Conservation (phyloP, 192 early-diverging fungal genomes). For the Coemansia sp. region DNA sequence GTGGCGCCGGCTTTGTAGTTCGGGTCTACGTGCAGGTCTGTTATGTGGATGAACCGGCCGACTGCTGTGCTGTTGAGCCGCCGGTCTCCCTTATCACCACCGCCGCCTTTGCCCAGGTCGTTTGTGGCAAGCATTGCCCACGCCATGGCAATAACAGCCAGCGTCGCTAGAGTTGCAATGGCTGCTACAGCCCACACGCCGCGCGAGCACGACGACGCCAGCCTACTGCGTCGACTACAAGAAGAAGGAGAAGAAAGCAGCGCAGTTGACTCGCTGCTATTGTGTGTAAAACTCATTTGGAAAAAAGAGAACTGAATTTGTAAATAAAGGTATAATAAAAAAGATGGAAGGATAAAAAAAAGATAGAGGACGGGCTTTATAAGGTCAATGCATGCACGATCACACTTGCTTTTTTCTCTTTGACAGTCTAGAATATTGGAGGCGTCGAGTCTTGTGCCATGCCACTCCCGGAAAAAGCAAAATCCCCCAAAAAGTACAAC, state of each 20-base stretch:
- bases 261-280: conserved; percentile 6
- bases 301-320: background rate
- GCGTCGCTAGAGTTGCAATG: background rate
- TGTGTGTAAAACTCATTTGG: background rate
- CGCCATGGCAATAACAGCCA: conserved; percentile 8
- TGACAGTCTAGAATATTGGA: background rate
- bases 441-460: background rate
- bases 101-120: background rate
- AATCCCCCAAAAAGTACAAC: background rate
- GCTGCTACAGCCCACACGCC: background rate
- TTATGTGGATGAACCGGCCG: conserved; percentile 71
- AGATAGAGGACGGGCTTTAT: background rate
- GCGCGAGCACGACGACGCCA: background rate
- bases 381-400: background rate
- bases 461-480: no score
- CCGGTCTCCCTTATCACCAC: background rate
- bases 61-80: conserved; percentile 31
- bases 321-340: background rate
- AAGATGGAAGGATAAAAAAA: background rate
- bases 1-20: conserved; percentile 58
- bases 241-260: background rate
- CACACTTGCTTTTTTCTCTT: background rate
- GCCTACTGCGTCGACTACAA: background rate
- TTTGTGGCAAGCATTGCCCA: background rate
- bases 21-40: conserved; percentile 69